Percentiles rank a stretch among this genome's conserved stretches.
Conservation (phyloP, 257 asterid genomes). For the Echites panduratus region DNA sequence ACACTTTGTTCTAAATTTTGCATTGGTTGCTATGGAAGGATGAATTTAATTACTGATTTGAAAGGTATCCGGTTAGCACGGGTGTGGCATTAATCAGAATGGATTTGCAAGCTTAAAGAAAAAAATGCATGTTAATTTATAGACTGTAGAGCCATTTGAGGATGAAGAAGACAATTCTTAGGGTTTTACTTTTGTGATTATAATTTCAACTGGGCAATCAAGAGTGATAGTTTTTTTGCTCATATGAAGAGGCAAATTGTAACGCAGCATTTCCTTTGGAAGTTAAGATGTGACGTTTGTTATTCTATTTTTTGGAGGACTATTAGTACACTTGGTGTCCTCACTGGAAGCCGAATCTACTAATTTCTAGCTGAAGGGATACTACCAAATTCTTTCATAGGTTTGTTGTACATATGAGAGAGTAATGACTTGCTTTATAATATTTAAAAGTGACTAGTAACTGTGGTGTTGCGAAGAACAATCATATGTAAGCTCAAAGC, state of each 20-base stretch:
- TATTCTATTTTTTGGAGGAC: background rate
- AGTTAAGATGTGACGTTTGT: background rate
- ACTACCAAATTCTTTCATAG: background rate
- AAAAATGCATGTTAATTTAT: too few relatives aligned
- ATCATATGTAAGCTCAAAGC: background rate
- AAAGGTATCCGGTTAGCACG: too few relatives aligned
- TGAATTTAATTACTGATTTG: too few relatives aligned
- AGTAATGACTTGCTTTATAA: background rate
- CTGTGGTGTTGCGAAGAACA: background rate
- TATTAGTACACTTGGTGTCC: background rate
- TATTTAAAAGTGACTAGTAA: background rate
- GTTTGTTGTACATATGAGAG: background rate
- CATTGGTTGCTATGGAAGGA: too few relatives aligned
- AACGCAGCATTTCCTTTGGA: background rate
- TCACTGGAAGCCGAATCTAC: background rate
- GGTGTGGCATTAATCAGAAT: too few relatives aligned
- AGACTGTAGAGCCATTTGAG: too few relatives aligned
- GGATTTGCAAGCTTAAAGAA: too few relatives aligned
- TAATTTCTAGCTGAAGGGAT: background rate
- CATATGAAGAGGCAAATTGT: background rate
- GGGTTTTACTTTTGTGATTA: too few relatives aligned
- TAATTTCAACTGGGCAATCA: too few relatives aligned
- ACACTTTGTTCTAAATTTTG: too few relatives aligned
- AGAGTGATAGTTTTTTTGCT: too few relatives aligned
- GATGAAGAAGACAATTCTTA: too few relatives aligned